Base-by-base conservation (phyloP, 148 eudicot genomes). In the Gaultheria prostrata region DNA sequence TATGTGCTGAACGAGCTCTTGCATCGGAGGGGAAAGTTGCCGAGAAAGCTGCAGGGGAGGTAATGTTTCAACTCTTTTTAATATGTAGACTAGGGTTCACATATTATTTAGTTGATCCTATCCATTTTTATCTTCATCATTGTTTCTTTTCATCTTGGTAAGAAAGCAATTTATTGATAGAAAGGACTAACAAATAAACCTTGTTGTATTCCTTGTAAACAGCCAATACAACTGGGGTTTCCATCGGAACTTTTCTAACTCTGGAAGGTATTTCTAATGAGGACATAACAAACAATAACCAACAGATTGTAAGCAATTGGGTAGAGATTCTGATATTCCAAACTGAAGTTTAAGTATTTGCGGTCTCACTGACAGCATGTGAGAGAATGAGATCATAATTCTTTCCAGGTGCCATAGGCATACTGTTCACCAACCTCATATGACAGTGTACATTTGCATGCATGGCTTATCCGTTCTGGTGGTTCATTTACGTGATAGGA, bases 1-100 rank as follows among this genome's bases (percentile, higher is more conserved):
- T 97, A 86, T 97, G 99, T 90, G 99, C 99, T 83, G 99, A 97
- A 86, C 92, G 97, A 88, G 99, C 98, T 81, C 86, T 97, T 80
- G 98, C 99, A 70, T 93, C 99, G 69, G 91, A 87, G 71, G 92
- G 93, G 78, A 48, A 82, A 50, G 94, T 88, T 83, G 86, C 99
- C 80, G 95, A 91, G 85, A 93, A 89, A 88, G 97, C 99, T 85
- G 88, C 99, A 53, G 99, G 99, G 75, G 88, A 97, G 99, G 99
- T 94, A 90, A 35, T 86, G 12, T 71, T 77, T 78, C 65, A 59
- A 45, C 69, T 79, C 53, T 77, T 12, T n/a, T 73, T 20, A 53
- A 56, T 24, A 82, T 48, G 54, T 57, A 46, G 17, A 65, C 20
- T 35, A 28, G 21, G 50, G 65, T 50, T 56, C 59, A 49, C 3